phyloP scores from a whole-genome alignment of 1,139 yeast genomes.

The Sugiyamaella sp. region DNA sequence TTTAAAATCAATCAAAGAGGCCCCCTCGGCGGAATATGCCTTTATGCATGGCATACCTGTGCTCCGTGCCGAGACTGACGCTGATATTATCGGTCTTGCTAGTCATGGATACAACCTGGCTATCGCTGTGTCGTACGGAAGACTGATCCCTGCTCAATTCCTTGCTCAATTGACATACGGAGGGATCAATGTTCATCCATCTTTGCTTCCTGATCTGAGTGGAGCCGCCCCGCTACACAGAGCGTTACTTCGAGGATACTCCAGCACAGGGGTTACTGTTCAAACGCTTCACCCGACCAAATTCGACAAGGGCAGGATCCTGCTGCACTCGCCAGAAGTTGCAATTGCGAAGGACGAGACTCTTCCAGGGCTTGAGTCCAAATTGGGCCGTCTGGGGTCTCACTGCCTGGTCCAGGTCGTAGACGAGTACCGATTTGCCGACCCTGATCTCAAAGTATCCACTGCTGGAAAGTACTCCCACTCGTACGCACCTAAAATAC shows the following conservation, averaged over 20 bases:
- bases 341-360: constrained; percentile 49
- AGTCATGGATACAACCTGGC: constrained; percentile 57
- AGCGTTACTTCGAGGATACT: constrained; percentile 67
- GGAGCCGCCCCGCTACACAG: constrained; percentile 93
- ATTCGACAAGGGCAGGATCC: constrained; percentile 77
- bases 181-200: constrained; percentile 92
- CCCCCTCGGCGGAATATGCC: constrained; percentile 59
- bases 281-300: constrained; percentile 88
- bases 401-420: constrained; percentile 54
- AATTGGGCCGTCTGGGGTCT: constrained; percentile 64
- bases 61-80: constrained; percentile 59
- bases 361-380: constrained; percentile 47
- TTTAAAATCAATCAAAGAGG: constrained; percentile 50
- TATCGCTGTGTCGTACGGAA: constrained; percentile 89
- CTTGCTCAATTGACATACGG: constrained; percentile 56
- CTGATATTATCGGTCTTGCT: constrained; percentile 53
- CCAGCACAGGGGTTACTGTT: constrained; percentile 76
- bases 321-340: constrained; percentile 57
- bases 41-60: constrained; percentile 44
- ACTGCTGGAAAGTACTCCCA: constrained; percentile 37
- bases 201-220: constrained; percentile 75
- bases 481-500: constrained; percentile 63
- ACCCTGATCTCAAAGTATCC: constrained; percentile 16
- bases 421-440: constrained; percentile 42
- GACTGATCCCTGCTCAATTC: constrained; percentile 67